Conservation (phyloP, 768 basidiomycete genomes). For the Rickenella mellea region DNA sequence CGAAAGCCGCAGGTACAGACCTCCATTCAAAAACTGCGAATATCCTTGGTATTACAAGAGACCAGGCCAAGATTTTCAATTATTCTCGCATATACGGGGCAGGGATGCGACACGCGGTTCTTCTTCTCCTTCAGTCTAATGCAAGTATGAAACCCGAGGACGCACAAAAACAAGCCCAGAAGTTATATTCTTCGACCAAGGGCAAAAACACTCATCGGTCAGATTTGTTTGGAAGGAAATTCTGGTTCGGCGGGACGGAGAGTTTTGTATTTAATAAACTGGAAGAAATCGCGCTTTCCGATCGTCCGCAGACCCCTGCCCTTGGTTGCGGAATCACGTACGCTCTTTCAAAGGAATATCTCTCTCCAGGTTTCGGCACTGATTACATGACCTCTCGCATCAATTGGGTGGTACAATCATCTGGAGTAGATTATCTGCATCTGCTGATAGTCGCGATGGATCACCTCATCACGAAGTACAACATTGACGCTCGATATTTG, state of each 20-base stretch:
- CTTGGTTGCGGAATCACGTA: slow-evolving; percentile 90
- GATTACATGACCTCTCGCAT: slow-evolving; percentile 95
- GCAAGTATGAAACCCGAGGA: slow-evolving; percentile 66
- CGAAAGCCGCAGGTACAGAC: slow-evolving; percentile 90
- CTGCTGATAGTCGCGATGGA: slow-evolving; percentile 94
- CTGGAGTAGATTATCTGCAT: slow-evolving; percentile 96
- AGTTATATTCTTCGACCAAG: slow-evolving; percentile 88
- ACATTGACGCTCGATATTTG: slow-evolving; percentile 85
- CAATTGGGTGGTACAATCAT: slow-evolving; percentile 99
- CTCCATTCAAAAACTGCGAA: slow-evolving; percentile 92
- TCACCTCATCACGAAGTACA: slow-evolving; percentile 69
- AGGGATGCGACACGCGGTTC: slow-evolving; percentile 86
- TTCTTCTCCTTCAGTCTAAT: slow-evolving; percentile 80
- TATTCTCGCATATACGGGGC: slow-evolving; percentile 99
- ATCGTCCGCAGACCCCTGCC: slow-evolving; percentile 83
- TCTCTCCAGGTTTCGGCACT: slow-evolving; percentile 69
- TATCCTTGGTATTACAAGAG: slow-evolving; percentile 87
- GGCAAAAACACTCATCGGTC: slow-evolving; percentile 75
- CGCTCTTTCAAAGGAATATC: slow-evolving; percentile 83
- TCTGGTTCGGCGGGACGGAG: slow-evolving; percentile 97
- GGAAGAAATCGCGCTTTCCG: slow-evolving; percentile 86
- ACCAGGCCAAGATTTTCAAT: slow-evolving; percentile 97
- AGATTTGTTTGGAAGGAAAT: slow-evolving; percentile 70
- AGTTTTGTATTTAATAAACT: slow-evolving; percentile 96
- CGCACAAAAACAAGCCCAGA: slow-evolving; percentile 73